phyloP scores from a whole-genome alignment of 139 green algal genomes.

The Chlorella sp. region DNA sequence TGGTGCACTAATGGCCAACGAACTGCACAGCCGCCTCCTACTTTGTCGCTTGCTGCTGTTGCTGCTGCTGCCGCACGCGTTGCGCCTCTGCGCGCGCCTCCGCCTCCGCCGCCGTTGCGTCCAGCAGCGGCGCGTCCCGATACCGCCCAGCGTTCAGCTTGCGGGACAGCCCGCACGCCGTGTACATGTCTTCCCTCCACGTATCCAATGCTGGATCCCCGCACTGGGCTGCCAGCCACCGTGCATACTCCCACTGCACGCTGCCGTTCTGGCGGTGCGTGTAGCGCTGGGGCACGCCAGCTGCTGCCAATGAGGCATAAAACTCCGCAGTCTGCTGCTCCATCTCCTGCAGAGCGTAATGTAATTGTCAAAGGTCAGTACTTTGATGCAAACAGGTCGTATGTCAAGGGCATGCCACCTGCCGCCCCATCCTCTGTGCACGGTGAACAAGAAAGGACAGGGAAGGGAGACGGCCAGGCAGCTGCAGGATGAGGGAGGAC shows the following conservation, averaged over 20 bases:
- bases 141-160: conserved; percentile 4
- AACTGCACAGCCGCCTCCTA: not conserved
- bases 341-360: conserved; percentile 32
- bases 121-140: not conserved
- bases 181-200: conserved; percentile 57
- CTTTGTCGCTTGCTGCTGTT: not conserved
- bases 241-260: conserved; percentile 57
- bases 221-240: conserved; percentile 42
- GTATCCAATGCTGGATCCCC: conserved; percentile 4
- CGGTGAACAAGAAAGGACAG: not conserved
- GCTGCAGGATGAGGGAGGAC: too few species aligned
- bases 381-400: not conserved
- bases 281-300: conserved; percentile 38
- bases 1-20: too few species aligned
- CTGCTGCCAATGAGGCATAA: conserved; percentile 9
- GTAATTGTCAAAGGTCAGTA: too few species aligned
- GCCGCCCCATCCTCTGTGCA: not conserved
- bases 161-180: conserved; percentile 10
- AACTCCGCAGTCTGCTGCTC: conserved; percentile 20
- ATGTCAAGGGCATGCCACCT: not conserved
- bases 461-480: too few species aligned
- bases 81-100: not conserved
- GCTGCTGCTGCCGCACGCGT: not conserved
- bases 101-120: not conserved
- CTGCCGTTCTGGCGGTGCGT: conserved; percentile 52